Conservation (phyloP, 2,329 filamentous ascomycete species). For the Lasiodiplodia gonubiensis region DNA sequence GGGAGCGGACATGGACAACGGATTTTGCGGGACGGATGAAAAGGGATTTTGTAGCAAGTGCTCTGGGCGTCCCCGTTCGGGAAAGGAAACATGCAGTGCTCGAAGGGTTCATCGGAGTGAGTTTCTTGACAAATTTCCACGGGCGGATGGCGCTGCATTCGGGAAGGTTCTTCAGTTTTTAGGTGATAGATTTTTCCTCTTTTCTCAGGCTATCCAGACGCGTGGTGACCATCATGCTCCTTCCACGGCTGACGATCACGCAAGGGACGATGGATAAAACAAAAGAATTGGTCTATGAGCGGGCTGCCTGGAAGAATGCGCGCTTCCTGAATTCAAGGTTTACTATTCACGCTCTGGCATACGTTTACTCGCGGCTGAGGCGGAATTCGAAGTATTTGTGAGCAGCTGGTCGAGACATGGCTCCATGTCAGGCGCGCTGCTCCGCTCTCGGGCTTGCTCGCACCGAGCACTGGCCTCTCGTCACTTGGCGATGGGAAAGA, state of each 20-base stretch:
- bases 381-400: constrained; percentile 13
- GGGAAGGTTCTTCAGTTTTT: constrained; percentile 27
- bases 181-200: constrained; percentile 28
- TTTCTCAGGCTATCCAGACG: constrained; percentile 23
- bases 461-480: constrained; percentile 6
- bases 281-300: constrained; percentile 15
- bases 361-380: neutral
- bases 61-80: constrained; percentile 27
- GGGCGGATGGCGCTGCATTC: constrained; percentile 30
- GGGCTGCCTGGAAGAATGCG: neutral
- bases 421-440: constrained; percentile 24
- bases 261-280: constrained; percentile 8
- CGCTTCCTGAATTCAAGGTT: neutral
- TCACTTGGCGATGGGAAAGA: neutral
- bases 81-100: constrained; percentile 27
- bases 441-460: constrained; percentile 20
- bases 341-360: neutral
- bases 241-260: constrained; percentile 18
- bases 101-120: constrained; percentile 24
- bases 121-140: constrained; percentile 26
- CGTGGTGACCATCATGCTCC: constrained; percentile 12
- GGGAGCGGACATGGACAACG: constrained; percentile 20
- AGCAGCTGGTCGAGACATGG: constrained; percentile 16
- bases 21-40: constrained; percentile 20
- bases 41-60: constrained; percentile 25